Base-by-base conservation (phyloP, 352 stramenopile genomes). In the Phytophthora aleatoria region DNA sequence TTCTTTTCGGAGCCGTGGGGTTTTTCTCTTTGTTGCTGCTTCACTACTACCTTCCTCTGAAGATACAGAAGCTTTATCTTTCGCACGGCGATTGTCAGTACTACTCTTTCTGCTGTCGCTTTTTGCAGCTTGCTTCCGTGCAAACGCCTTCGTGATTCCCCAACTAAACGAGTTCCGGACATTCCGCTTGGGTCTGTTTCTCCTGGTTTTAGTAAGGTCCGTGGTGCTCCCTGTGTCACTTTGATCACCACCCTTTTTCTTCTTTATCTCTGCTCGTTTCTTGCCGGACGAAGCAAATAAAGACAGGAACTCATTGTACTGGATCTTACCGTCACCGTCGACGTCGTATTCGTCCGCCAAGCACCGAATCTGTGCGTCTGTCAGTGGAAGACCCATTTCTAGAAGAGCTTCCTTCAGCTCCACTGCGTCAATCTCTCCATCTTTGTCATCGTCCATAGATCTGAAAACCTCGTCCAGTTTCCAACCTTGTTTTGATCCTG, bases 161-260 rank as follows among this genome's bases (percentile, higher is more conserved):
- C 82, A 91, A 24, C 82, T 89, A 42, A 86, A 91, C 0, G 82
- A 87, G 35, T 91, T 91, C 5, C 82, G 65, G 4, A 87, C 67
- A 47, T 79, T 90, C 33, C 73, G 57, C 50, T 88, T 89, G 11
- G 43, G 45, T 33, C 57, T 49, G 12, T 39, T 50, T 42, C 66
- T 76, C 24, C 15, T 53, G 12, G 45, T 64, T 35, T 57, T 61
- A 24, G 55, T 43, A 1, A 50, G 9, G 41, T 69, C 58, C 7
- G 57, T 70, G 8, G 57, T 64, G 27, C 48, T 70, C 26, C 49
- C 59, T 30, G 62, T 64, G 20, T 67, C 47, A 41, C 61, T 75
- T 39, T 62, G 50, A 24, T 50, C 42, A 13, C 13, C 47, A 58
- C 39, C 35, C 5, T 52, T 74, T 53, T 54, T 64, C 66, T 71